phyloP scores from a whole-genome alignment of 805 yeast species.

The Candida cerambycidarum region DNA sequence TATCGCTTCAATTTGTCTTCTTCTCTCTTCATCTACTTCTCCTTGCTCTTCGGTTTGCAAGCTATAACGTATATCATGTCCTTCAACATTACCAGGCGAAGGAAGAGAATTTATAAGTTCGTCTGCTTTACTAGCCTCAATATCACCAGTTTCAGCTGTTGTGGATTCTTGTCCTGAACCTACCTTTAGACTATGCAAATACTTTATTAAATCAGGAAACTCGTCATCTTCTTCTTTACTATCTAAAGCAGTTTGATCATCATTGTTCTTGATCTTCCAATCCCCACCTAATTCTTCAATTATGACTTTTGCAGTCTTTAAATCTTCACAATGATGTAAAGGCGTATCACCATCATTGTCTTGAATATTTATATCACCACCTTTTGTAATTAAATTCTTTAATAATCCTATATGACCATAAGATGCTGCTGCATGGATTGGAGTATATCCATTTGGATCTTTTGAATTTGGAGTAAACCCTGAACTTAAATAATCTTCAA shows the following conservation, averaged over 20 bases:
- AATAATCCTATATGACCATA: constrained; percentile 79
- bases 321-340: constrained; percentile 82
- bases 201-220: constrained; percentile 71
- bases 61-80: constrained; percentile 57
- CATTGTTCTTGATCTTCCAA: constrained; percentile 59
- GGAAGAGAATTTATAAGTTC: constrained; percentile 23
- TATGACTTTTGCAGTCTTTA: constrained; percentile 60
- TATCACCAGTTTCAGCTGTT: constrained; percentile 4
- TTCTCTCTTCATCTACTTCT: constrained; percentile 43
- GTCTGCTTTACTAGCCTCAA: too few relatives aligned
- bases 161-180: background rate
- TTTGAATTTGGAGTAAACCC: constrained; percentile 68
- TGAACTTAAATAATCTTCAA: constrained; percentile 51
- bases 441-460: constrained; percentile 94
- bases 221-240: constrained; percentile 84
- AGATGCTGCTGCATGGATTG: constrained; percentile 96
- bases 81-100: constrained; percentile 38
- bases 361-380: constrained; percentile 79
- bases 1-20: constrained; percentile 66
- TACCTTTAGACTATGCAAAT: constrained; percentile 45
- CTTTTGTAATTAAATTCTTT: constrained; percentile 49
- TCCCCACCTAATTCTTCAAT: constrained; percentile 72
- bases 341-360: constrained; percentile 96
- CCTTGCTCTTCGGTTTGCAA: constrained; percentile 42
- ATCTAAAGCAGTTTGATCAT: constrained; percentile 71